Percentiles rank a stretch among this genome's conserved stretches.
Conservation (phyloP, 2,329 filamentous ascomycete genomes). For the Cordyceps cicadae region DNA sequence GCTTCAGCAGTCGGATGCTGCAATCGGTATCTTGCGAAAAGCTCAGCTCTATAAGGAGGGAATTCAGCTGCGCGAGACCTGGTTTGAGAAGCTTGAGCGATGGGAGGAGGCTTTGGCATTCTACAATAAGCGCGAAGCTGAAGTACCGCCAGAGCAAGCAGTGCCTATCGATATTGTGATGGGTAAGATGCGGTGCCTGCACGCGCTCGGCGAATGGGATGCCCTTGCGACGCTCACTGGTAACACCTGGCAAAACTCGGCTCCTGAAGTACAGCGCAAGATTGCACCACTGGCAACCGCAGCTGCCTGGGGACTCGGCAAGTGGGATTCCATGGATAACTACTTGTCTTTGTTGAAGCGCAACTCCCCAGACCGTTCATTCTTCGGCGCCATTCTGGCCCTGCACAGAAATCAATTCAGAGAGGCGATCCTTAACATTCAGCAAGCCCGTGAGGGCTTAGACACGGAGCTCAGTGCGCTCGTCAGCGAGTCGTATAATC, state of each 20-base stretch:
- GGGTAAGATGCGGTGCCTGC: conserved; percentile 98
- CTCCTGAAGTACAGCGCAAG: conserved; percentile 75
- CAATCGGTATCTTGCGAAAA: conserved; percentile 93
- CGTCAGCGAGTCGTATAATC: conserved; percentile 96
- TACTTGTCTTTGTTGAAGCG: conserved; percentile 94
- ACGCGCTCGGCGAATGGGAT: conserved; percentile 97
- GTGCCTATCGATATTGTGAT: conserved; percentile 88
- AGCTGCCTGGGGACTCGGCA: conserved; percentile 89
- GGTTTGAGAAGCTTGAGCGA: conserved; percentile 96
- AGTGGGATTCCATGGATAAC: conserved; percentile 98
- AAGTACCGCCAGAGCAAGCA: conserved; percentile 48
- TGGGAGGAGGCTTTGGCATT: conserved; percentile 96
- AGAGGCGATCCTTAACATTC: conserved; percentile 80
- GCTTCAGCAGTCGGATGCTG: conserved; percentile 94
- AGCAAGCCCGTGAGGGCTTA: conserved; percentile 83
- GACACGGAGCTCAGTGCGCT: conserved; percentile 93
- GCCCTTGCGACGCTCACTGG: conserved; percentile 79
- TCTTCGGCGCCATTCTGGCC: conserved; percentile 93
- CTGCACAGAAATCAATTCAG: conserved; percentile 94
- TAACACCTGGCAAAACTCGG: conserved; percentile 88
- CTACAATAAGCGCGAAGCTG: conserved; percentile 76
- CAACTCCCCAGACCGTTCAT: conserved; percentile 86
- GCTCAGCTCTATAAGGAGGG: conserved; percentile 89
- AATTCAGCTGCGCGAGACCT: conserved; percentile 92
- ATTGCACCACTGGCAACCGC: conserved; percentile 93